Evolutionary conservation across 1,284 basidiomycete species (phyloP), one percentile per base, ranked within the genome.

Genomic region (Ceratobasidium theobromae): DNA sequence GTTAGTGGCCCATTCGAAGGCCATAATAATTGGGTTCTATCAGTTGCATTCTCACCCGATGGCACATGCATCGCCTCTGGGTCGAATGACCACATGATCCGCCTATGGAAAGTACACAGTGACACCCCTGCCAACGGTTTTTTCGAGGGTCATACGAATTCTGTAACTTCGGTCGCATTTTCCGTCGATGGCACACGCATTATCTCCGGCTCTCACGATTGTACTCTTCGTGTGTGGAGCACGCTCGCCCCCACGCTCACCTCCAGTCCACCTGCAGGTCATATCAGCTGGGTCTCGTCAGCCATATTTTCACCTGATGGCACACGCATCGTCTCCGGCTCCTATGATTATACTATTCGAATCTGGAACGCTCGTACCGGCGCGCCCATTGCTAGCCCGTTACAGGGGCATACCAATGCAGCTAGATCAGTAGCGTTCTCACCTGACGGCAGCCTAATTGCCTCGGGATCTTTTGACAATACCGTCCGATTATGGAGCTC

Each of bases 271-370:
- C n/a, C n/a, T n/a, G n/a, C n/a, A n/a, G n/a, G n/a, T n/a, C n/a
- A n/a, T n/a, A n/a, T n/a, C n/a, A n/a, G n/a, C n/a, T n/a, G n/a
- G n/a, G n/a, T 30, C 53, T n/a, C n/a, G n/a, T n/a, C n/a, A n/a
- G n/a, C n/a, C n/a, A n/a, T n/a, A n/a, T n/a, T n/a, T n/a, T n/a
- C 54, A 49, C 54, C 32, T 14, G 33, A 52, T 67, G 65, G 67
- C 18, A 53, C n/a, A 16, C 30, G n/a, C 16, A 6, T 68, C 8
- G 67, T 45, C 12, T 66, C 65, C 4, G 66, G 65, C 11, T 67
- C 67, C n/a, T 8, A 43, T 6, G 67, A 68, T 35, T 11, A 28
- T 11, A 67, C 67, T 1, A 40, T 68, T 16, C 66, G 66, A 14
- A 6, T 68, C 11, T 68, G 67, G 67, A 41, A 68, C 46, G 67